phyloP scores from a whole-genome alignment of 495 filamentous ascomycete genomes.

The Neurospora sublineolata region DNA sequence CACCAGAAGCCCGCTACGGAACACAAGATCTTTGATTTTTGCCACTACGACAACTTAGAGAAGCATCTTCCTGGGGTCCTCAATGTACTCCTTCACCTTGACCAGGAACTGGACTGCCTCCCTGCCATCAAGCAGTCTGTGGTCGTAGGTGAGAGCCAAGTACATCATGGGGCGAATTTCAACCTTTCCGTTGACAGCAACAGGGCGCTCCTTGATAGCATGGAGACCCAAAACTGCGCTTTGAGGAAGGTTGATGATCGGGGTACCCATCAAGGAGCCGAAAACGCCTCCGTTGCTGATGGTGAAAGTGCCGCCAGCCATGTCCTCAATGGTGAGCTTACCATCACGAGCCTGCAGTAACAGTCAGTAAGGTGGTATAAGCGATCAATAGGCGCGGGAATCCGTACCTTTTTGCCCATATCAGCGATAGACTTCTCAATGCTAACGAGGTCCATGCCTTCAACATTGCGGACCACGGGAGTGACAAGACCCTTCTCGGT shows the following conservation, averaged over 20 bases:
- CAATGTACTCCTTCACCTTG: conserved; percentile 97
- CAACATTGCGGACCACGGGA: conserved; percentile 88
- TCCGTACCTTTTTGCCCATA: conserved; percentile 79
- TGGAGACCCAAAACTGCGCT: conserved; percentile 94
- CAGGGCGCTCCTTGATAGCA: conserved; percentile 89
- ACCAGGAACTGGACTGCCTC: conserved; percentile 96
- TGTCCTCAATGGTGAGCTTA: conserved; percentile 97
- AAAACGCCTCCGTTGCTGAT: conserved; percentile 84
- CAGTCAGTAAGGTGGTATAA: conserved; percentile 10
- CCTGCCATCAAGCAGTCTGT: conserved; percentile 86
- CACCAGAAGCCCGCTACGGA: neutral
- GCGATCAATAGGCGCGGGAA: neutral
- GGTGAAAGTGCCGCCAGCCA: conserved; percentile 97
- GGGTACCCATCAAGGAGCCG: conserved; percentile 79
- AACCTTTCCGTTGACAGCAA: conserved; percentile 81
- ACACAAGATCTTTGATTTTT: neutral
- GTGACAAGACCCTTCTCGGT: conserved; percentile 97
- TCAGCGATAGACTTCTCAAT: conserved; percentile 91
- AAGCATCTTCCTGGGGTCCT: conserved; percentile 90
- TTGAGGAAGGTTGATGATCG: conserved; percentile 98
- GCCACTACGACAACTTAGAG: conserved; percentile 26
- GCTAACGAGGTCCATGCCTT: conserved; percentile 71
- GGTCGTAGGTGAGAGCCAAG: conserved; percentile 92
- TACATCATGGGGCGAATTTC: conserved; percentile 99
- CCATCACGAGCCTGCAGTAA: conserved; percentile 69